Conservation (phyloP, 805 yeast species). For the Nakazawaea siamensis region DNA sequence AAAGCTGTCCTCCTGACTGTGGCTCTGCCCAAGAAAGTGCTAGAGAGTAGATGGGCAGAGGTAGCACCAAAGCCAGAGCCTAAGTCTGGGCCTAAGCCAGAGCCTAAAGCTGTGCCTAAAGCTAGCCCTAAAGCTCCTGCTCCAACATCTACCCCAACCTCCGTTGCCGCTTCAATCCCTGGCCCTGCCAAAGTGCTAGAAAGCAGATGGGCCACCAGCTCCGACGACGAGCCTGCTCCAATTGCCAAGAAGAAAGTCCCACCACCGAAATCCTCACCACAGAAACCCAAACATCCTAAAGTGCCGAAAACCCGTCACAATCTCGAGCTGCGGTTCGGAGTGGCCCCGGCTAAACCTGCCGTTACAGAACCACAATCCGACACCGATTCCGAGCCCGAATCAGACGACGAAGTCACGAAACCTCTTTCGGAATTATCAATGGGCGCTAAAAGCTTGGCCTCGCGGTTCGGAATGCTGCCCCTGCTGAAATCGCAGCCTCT, state of each 20-base stretch:
- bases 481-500: neutral
- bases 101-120: neutral
- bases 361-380: neutral
- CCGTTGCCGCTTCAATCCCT: no score
- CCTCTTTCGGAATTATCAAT: slow-evolving; percentile 2
- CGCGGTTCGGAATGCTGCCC: slow-evolving; percentile 8
- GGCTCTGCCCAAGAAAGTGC: neutral
- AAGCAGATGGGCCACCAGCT: neutral
- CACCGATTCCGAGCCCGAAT: neutral
- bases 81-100: no score
- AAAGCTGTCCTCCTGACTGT: no score
- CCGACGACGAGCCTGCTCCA: neutral
- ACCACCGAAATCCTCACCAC: neutral
- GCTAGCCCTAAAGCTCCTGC: neutral
- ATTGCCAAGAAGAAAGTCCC: neutral
- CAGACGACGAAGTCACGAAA: slow-evolving; percentile 5
- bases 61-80: no score
- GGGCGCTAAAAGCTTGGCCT: slow-evolving; percentile 8
- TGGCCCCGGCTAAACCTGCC: neutral
- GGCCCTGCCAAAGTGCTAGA: neutral
- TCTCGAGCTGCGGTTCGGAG: neutral
- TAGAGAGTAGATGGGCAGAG: neutral
- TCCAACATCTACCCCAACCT: no score
- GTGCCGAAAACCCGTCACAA: neutral
- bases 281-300: neutral